Conservation (phyloP, 345 rosid species). For the Crucihimalaya himalaica region DNA sequence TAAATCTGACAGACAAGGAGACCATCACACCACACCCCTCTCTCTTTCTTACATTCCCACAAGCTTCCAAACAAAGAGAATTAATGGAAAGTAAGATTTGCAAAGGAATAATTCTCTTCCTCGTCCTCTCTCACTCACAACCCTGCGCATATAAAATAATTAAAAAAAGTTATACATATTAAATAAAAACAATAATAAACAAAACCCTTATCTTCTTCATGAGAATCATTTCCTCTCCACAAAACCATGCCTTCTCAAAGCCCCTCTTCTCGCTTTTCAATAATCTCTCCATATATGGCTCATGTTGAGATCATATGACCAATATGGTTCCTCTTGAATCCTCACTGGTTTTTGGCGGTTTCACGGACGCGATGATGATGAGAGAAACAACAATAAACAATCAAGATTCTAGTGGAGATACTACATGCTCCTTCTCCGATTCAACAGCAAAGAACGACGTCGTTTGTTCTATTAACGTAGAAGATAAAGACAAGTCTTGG, state of each 20-base stretch:
- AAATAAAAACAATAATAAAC: conserved; percentile 29
- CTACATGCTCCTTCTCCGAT: conserved; percentile 54
- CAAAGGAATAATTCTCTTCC: conserved; percentile 42
- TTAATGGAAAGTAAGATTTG: conserved; percentile 88
- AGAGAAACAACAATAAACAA: conserved; percentile 38
- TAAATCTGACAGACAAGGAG: conserved; percentile 39
- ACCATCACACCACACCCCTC: conserved; percentile 38
- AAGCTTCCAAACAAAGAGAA: conserved; percentile 93
- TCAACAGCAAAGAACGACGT: conserved; percentile 33
- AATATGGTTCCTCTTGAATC: conserved; percentile 68
- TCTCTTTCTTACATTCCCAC: conserved; percentile 59
- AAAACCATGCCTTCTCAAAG: conserved; percentile 47
- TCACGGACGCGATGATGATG: conserved; percentile 25
- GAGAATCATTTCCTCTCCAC: conserved; percentile 50
- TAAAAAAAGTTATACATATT: background rate
- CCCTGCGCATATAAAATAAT: conserved; percentile 29
- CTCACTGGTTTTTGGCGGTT: conserved; percentile 37
- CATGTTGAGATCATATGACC: conserved; percentile 54
- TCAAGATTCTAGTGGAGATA: conserved; percentile 44
- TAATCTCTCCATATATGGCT: conserved; percentile 18
- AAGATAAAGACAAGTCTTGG: conserved; percentile 64
- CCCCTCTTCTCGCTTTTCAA: conserved; percentile 27
- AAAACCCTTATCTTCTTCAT: conserved; percentile 52
- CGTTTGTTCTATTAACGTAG: conserved; percentile 20
- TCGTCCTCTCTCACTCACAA: conserved; percentile 40